phyloP scores from a whole-genome alignment of 1,284 basidiomycete genomes.

The Cystobasidium pallidum region DNA sequence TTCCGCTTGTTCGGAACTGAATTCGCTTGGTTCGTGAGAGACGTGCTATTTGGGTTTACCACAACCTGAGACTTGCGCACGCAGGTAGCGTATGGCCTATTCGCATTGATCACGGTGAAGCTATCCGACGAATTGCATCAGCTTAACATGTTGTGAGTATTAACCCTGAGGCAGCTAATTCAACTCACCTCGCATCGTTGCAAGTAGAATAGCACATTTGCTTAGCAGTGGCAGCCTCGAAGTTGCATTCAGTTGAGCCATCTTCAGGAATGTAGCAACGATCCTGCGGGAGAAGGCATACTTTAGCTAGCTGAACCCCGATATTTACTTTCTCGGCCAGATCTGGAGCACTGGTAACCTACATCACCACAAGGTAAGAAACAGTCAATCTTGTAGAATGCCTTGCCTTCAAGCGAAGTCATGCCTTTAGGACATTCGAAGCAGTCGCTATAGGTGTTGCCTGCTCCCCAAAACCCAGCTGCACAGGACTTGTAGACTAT shows the following conservation, averaged over 20 bases:
- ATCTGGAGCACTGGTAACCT: background rate
- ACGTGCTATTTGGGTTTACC: background rate
- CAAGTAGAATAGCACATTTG: slow-evolving; percentile 20
- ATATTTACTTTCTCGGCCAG: too few species aligned
- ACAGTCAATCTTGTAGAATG: slow-evolving; percentile 31
- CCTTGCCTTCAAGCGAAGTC: slow-evolving; percentile 34
- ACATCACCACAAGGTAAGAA: slow-evolving; percentile 37
- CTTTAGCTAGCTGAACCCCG: background rate
- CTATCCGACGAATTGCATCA: slow-evolving; percentile 1
- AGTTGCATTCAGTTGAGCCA: slow-evolving; percentile 27
- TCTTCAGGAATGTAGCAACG: slow-evolving; percentile 11
- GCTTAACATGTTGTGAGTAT: too few species aligned
- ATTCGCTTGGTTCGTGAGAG: slow-evolving; percentile 17
- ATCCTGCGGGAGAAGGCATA: background rate
- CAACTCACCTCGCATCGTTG: slow-evolving; percentile 21
- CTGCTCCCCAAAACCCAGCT: slow-evolving; percentile 30
- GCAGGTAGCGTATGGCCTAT: slow-evolving; percentile 32
- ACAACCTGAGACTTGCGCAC: background rate
- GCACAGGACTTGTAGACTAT: slow-evolving; percentile 31
- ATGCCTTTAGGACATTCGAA: slow-evolving; percentile 31
- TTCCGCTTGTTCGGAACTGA: slow-evolving; percentile 5
- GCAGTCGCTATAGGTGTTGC: slow-evolving; percentile 27
- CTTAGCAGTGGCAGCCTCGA: slow-evolving; percentile 21
- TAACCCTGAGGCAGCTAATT: too few species aligned
- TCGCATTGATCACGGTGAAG: slow-evolving; percentile 31